These are phyloP conservation scores for Xylaria hypoxylon DNA, from an alignment of 2,329 filamentous ascomycete species.

Conservation along the genomic window DNA sequence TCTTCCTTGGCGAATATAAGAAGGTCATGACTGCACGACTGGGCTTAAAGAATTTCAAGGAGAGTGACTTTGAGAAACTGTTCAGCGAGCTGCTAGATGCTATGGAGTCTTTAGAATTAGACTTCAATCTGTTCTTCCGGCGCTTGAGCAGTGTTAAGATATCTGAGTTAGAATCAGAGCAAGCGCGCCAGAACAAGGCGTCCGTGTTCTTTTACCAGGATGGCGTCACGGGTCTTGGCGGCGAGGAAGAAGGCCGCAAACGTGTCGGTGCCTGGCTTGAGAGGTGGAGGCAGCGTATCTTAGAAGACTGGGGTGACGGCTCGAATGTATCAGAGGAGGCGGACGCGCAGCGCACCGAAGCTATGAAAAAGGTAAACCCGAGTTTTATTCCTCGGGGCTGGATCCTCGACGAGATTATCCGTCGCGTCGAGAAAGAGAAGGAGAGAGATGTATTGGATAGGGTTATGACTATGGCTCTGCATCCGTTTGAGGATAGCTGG, in stretches of 20 bases:
- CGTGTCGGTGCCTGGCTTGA: constrained; percentile 83
- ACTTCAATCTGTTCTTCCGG: constrained; percentile 96
- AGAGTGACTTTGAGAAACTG: constrained; percentile 81
- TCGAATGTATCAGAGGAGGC: constrained; percentile 49
- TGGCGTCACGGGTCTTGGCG: constrained; percentile 68
- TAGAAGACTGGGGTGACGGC: constrained; percentile 78
- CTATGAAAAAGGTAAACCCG: constrained; percentile 90
- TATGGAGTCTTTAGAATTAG: constrained; percentile 83
- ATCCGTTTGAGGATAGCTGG: constrained; percentile 88
- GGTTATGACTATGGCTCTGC: constrained; percentile 83
- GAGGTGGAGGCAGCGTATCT: constrained; percentile 77
- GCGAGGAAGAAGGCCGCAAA: constrained; percentile 72
- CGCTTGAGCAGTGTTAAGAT: constrained; percentile 74
- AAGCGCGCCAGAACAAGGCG: constrained; percentile 72
- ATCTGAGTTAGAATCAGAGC: constrained; percentile 72
- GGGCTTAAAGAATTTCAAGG: constrained; percentile 76
- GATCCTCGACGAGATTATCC: constrained; percentile 94
- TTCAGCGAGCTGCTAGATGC: constrained; percentile 87
- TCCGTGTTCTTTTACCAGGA: constrained; percentile 84
- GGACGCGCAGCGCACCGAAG: constrained; percentile 72
- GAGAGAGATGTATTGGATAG: constrained; percentile 82
- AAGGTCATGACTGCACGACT: constrained; percentile 82
- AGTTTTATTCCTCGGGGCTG: constrained; percentile 92
- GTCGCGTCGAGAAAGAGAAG: constrained; percentile 83
- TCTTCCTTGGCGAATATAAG: constrained; percentile 92